Conservation (phyloP, 148 eudicot genomes). For the Rhododendron griersonianum region DNA sequence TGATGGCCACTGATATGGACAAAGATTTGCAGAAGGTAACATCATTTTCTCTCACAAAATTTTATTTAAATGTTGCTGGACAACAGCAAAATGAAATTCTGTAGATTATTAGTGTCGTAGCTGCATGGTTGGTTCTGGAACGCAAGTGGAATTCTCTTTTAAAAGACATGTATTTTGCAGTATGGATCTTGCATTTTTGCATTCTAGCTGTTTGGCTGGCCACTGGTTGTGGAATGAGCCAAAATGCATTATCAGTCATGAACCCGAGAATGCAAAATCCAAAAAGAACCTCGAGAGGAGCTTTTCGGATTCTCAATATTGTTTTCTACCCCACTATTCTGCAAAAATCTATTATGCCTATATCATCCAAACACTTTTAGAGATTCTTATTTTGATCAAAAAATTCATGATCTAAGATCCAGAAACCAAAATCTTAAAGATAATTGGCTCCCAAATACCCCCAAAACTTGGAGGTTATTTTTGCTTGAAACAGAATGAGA, state of each 20-base stretch:
- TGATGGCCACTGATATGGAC: conserved; percentile 65
- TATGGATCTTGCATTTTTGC: neutral
- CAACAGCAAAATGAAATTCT: neutral
- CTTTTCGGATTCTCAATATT: neutral
- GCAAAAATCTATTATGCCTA: neutral
- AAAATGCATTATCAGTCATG: neutral
- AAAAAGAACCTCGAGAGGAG: neutral
- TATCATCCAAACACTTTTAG: neutral
- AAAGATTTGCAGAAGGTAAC: conserved; percentile 76
- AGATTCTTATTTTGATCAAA: no score
- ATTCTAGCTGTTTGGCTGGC: neutral
- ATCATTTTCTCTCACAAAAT: neutral
- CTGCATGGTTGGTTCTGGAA: neutral
- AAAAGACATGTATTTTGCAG: neutral
- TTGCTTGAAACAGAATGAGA: neutral
- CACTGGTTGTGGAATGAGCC: neutral
- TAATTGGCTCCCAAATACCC: neutral
- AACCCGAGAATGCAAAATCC: neutral
- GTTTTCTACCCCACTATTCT: neutral
- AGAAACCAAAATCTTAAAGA: neutral
- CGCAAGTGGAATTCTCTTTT: neutral
- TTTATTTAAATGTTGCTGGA: neutral
- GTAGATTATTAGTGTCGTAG: neutral
- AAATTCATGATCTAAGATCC: neutral
- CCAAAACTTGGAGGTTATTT: neutral